phyloP scores from a whole-genome alignment of 345 rosid genomes.

The Eucalyptus polyanthemos region DNA sequence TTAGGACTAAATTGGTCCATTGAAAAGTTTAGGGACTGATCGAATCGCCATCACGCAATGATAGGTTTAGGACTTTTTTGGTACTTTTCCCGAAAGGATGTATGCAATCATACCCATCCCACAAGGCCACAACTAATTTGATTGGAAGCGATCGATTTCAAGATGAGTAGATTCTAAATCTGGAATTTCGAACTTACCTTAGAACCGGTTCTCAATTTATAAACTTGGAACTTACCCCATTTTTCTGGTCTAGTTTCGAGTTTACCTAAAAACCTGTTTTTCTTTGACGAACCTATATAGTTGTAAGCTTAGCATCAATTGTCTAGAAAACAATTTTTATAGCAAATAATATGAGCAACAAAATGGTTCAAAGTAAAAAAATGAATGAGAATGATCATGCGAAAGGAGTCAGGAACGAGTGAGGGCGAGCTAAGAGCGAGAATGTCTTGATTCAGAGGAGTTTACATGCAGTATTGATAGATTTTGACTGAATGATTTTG shows the following conservation, averaged over 20 bases:
- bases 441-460: not conserved
- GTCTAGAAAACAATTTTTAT: no score
- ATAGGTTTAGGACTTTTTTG: no score
- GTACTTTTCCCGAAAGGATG: no score
- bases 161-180: rapidly evolving
- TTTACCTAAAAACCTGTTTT: rapidly evolving
- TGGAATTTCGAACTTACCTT: rapidly evolving
- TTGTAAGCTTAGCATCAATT: no score
- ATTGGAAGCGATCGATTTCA: not conserved
- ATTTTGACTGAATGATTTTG: rapidly evolving
- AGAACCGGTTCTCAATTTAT: no score
- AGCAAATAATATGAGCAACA: no score
- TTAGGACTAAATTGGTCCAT: no score
- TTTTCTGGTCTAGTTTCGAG: rapidly evolving
- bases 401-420: rapidly evolving
- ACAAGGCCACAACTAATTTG: not conserved
- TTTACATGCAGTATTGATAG: rapidly evolving
- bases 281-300: rapidly evolving
- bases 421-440: rapidly evolving
- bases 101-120: not conserved
- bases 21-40: no score
- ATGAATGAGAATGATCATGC: no score
- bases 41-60: no score
- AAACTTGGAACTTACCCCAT: no score
- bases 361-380: no score